phyloP scores from a whole-genome alignment of 345 rosid species.

The Sonneratia caseolaris region DNA sequence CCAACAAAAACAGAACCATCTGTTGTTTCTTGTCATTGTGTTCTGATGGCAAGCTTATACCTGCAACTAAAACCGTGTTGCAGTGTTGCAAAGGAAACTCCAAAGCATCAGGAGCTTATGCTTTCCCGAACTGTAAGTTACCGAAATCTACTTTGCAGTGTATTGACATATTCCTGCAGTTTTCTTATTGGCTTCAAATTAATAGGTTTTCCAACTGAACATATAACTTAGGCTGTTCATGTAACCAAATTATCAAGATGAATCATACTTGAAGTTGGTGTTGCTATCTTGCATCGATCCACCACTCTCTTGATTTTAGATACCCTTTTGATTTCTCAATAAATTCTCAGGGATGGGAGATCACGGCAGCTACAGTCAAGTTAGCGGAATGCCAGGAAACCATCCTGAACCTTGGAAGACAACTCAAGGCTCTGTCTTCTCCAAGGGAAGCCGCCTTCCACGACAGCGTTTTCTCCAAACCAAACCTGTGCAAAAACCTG shows the following conservation, averaged over 20 bases:
- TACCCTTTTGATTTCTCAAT: background rate
- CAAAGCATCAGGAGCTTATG: constrained; percentile 30
- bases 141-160: background rate
- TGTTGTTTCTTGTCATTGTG: background rate
- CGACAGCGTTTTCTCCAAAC: constrained; percentile 29
- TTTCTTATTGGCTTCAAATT: no score
- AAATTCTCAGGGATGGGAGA: constrained; percentile 51
- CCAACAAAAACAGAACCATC: background rate
- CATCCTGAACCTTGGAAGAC: constrained; percentile 58
- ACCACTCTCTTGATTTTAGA: background rate
- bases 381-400: constrained; percentile 90
- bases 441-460: constrained; percentile 35
- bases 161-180: background rate
- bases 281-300: background rate
- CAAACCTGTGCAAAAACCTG: constrained; percentile 20
- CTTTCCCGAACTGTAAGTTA: constrained; percentile 47
- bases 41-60: background rate
- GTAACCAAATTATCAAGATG: background rate
- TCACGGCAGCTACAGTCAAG: constrained; percentile 61
- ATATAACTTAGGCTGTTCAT: background rate
- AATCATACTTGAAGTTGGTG: background rate
- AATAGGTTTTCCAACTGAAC: background rate
- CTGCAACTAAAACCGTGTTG: constrained; percentile 1
- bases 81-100: constrained; percentile 57
- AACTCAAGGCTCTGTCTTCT: constrained; percentile 61